Base-by-base conservation (phyloP, 768 basidiomycete species). In the Naganishia friedmannii region DNA sequence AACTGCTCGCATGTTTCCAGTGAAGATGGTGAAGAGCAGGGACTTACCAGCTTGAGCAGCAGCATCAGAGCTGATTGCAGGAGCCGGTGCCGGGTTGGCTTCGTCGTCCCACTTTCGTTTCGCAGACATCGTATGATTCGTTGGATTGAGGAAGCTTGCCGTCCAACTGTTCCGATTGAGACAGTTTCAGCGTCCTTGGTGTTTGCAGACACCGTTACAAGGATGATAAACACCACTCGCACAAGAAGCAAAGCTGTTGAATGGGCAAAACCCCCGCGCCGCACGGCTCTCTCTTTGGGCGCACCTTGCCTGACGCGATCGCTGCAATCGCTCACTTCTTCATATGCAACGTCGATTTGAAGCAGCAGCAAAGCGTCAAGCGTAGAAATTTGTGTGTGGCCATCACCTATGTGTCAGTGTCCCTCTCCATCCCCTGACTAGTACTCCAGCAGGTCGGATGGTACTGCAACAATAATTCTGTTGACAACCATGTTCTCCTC, bases 21-120 rank as follows among this genome's bases (percentile, higher is more conserved):
- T n/a, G n/a, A n/a, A n/a, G n/a, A n/a, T n/a, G n/a, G n/a, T n/a
- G n/a, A n/a, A n/a, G n/a, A n/a, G n/a, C n/a, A 19, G 17, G 23
- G 37, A 71, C 0, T 90, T 89, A 0, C 87, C 88, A 3, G 89
- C 88, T 1, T 89, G 88, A 0, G 89, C 89, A 5, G 89, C 88
- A 9, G 84, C 84, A 60, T 68, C 71, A 37, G 68, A 45, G 21
- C 46, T 55, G 23, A 48, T 55, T 42, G 66, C 37, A 78, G 87
- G 88, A 66, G 82, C 81, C 0, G 69, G 72, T 37, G 73, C 77
- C 48, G 28, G 29, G 57, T 63, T 63, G 21, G 60, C 60, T 42
- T 63, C 60, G 26, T 83, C 85, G 68, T 93, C 92, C 91, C 90
- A 91, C 82, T 90, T 90, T 81, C 90, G 86, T 83, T 90, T 90